Conservation (phyloP, 768 basidiomycete species). For the Gymnopilus junonius region DNA sequence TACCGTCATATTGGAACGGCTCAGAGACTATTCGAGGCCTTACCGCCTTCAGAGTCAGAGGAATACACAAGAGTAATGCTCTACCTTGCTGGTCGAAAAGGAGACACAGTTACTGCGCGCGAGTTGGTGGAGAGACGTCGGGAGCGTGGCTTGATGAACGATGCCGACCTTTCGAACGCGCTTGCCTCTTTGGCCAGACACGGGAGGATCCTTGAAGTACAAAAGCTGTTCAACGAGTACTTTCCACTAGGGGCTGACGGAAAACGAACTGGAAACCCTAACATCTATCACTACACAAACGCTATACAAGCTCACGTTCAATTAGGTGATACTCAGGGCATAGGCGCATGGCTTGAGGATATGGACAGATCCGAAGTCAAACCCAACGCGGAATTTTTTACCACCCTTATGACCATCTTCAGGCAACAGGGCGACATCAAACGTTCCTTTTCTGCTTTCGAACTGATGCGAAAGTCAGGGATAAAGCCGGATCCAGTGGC, state of each 20-base stretch:
- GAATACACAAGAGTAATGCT: slow-evolving; percentile 1
- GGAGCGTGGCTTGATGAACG: not conserved
- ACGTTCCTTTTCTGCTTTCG: slow-evolving; percentile 51
- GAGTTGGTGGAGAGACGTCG: slow-evolving; percentile 1
- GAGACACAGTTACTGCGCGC: not conserved
- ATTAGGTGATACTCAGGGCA: slow-evolving; percentile 47
- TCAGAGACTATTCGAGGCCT: slow-evolving; percentile 1
- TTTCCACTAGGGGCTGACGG: slow-evolving; percentile 47
- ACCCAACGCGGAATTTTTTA: slow-evolving; percentile 63
- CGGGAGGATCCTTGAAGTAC: slow-evolving; percentile 44
- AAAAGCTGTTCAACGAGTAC: slow-evolving; percentile 56
- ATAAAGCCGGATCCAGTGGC: slow-evolving; percentile 51
- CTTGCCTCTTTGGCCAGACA: slow-evolving; percentile 60
- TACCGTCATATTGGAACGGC: slow-evolving; percentile 1
- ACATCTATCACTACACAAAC: slow-evolving; percentile 54
- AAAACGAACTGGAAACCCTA: slow-evolving; percentile 40
- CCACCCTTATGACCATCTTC: slow-evolving; percentile 62
- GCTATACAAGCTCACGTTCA: slow-evolving; percentile 60
- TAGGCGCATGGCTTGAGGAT: slow-evolving; percentile 57
- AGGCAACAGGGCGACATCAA: slow-evolving; percentile 58
- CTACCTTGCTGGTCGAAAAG: not conserved
- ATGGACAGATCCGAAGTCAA: slow-evolving; percentile 43
- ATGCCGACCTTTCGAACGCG: slow-evolving; percentile 17
- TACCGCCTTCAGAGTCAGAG: not conserved
- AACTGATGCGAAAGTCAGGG: slow-evolving; percentile 62